Evolutionary conservation across 768 basidiomycete genomes (phyloP), one percentile per base, ranked within the genome.

Genomic region (Boletus rufocinnamomeus): DNA sequence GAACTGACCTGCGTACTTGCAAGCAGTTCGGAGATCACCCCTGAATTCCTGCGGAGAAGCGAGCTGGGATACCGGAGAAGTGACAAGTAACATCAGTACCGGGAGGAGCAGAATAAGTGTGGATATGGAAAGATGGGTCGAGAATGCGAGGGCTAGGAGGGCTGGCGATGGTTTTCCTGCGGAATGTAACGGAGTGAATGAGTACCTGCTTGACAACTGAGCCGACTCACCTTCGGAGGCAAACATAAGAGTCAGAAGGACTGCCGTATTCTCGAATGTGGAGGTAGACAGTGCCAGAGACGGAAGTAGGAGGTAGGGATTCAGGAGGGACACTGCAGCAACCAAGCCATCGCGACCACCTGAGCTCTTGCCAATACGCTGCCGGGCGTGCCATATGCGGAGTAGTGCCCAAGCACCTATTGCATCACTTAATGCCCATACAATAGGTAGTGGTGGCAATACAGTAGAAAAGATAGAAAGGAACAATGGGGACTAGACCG

Each of bases 251-350:
- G 87, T 67, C 2, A 88, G 64, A 2, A 96, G 76, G 30, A 85
- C 75, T 7, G 92, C 71, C 2, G 86, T 78, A 69, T 92, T 96
- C 67, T 96, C 93, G 17, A 98, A 77, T 2, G 85, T 82, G 0
- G 93, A 89, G 0, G 92, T 92, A 0, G 95, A 95, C 13, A 86
- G 76, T 0, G 93, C 90, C 8, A 96, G 77, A 32, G 85, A 87
- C 0, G 95, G 85, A 2, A 94, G 77, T 56, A 96, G 72, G 9
- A 91, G 74, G 71, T 97, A 97, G 3, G 97, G 97, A 64, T 98
- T 97, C 50, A 96, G 72, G 21, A 97, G 82, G 73, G 89, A 95
- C 47, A 82, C 72, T 8, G 84, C 79, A 19, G 83, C 86, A 32
- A 95, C 77, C 50, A 91, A 70, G 16, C 75, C 72, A 61, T 88